phyloP scores from a whole-genome alignment of 2,329 filamentous ascomycete genomes.

The Mollisiaceae sp. region DNA sequence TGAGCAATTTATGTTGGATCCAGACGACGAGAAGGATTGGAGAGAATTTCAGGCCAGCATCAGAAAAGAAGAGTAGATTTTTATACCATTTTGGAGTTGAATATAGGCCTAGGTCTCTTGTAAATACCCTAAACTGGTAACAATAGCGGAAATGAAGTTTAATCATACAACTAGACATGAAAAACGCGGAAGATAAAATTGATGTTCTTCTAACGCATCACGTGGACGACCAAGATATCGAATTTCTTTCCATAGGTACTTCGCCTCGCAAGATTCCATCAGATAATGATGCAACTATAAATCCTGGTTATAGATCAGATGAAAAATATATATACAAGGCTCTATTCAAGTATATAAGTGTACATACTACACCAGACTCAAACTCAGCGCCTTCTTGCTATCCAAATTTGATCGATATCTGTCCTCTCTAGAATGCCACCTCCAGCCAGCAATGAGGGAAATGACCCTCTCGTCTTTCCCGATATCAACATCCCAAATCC shows the following conservation, averaged over 20 bases:
- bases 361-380: background rate
- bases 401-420: background rate
- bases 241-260: background rate
- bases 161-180: background rate
- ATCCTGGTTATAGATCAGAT: background rate
- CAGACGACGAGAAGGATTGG: constrained; percentile 21
- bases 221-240: background rate
- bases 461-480: constrained; percentile 1
- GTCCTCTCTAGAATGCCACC: constrained; percentile 4
- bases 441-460: constrained; percentile 4
- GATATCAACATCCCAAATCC: constrained; percentile 1
- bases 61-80: background rate
- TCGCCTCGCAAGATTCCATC: background rate
- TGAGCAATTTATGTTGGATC: constrained; percentile 19
- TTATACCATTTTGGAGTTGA: background rate
- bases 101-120: background rate
- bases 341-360: background rate
- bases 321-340: too few relatives aligned
- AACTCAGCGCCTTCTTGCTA: background rate
- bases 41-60: constrained; percentile 8
- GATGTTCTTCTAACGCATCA: background rate
- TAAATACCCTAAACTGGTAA: background rate
- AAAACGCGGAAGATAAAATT: background rate
- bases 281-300: background rate
- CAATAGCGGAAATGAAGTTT: background rate